phyloP scores from a whole-genome alignment of 139 green algal species.

The Marvania coccoides region DNA sequence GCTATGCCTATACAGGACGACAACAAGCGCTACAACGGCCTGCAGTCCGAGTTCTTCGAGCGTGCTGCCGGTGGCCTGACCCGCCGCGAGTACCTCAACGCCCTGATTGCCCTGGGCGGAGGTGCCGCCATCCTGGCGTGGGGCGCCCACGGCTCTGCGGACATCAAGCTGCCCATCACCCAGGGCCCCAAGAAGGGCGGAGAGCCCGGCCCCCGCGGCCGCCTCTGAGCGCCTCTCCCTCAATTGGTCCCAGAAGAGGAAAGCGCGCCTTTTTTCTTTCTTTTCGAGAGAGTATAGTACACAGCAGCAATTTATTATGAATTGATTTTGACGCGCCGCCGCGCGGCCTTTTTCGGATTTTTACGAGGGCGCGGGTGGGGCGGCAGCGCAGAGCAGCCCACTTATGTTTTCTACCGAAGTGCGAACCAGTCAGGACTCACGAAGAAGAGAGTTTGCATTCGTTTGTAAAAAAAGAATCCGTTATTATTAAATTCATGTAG shows the following conservation, averaged over 20 bases:
- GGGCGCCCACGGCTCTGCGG: slow-evolving; percentile 62
- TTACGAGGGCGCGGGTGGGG: no score
- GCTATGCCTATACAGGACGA: slow-evolving; percentile 76
- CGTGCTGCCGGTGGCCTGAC: slow-evolving; percentile 66
- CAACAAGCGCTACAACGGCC: slow-evolving; percentile 71
- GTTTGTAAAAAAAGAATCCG: no score
- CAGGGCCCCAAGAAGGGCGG: slow-evolving; percentile 62
- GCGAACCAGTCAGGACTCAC: no score
- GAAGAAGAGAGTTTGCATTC: no score
- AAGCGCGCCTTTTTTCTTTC: not conserved
- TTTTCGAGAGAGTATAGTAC: not conserved
- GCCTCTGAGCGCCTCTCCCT: slow-evolving; percentile 4
- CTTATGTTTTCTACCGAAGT: no score
- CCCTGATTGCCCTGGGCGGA: slow-evolving; percentile 67
- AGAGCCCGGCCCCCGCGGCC: slow-evolving; percentile 17
- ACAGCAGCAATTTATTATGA: no score
- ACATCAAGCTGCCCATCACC: slow-evolving; percentile 85
- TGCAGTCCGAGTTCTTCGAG: slow-evolving; percentile 90
- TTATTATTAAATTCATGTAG: not conserved
- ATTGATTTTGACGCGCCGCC: no score
- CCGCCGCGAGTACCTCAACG: slow-evolving; percentile 77
- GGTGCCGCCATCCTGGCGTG: slow-evolving; percentile 49
- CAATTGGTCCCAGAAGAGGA: not conserved
- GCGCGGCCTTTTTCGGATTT: no score
- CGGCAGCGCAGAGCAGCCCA: no score